Evolutionary conservation across 2,329 filamentous ascomycete species (phyloP), one percentile per base, ranked within the genome.

Genomic region (Seiridium unicorne): DNA sequence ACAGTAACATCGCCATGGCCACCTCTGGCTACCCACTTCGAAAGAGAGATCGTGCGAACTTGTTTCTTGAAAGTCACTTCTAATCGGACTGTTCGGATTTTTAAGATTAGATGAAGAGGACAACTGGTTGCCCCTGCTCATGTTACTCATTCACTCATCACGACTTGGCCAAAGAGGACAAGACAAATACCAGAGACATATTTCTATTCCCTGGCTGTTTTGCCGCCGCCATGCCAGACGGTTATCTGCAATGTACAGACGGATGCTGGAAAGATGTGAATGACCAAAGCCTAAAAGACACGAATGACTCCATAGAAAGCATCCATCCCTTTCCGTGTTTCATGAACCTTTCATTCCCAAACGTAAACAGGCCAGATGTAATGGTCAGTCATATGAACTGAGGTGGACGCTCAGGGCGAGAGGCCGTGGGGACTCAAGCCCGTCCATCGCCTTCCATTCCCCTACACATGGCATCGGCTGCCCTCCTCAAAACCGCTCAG

Each of bases 291-390:
- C 67, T 60, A 49, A 65, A 67, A 60, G 66, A 70, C 68, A 65
- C 65, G 62, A 68, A 60, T 68, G 68, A 72, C 69, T 72, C 69
- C 68, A 58, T 61, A 60, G 66, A 70, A 64, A 59, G 56, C 58
- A 61, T 66, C 64, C 62, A 64, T 65, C 60, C 63, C 53, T 60
- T 59, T 57, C 61, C 55, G 49, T 53, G 18, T 67, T 61, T 61
- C 64, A 61, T 69, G 26, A 66, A 63, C 62, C 55, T 57, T 65
- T 65, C 65, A 57, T 40, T 65, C 64, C 59, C 61, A 57, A 66
- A 63, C 57, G 51, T 64, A 58, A 61, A 65, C 59, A 61, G 66
- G 68, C 67, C 66, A 69, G 62, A 55, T 36, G 58, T 59, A 35
- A 32, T 68, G 65, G 65, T 68, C 68, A 42, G 64, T 61, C 64